Evolutionary conservation across 73 alveolate species (phyloP).

Genomic region (Tetrahymena thermophila): DNA sequence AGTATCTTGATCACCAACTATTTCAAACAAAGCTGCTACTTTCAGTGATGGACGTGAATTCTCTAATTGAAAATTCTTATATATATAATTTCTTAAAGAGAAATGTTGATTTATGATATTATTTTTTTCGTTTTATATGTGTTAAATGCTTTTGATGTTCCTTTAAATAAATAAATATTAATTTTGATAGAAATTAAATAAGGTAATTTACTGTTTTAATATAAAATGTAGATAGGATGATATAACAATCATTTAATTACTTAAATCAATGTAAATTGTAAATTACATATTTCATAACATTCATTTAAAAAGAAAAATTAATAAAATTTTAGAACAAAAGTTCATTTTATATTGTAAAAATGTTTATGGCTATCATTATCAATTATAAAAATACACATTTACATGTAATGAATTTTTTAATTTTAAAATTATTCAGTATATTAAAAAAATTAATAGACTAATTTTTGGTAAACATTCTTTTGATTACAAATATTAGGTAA

Average conservation of each 20-base stretch:
- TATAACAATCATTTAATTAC: background rate
- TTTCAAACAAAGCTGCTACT: background rate
- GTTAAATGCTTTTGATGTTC: too few species aligned
- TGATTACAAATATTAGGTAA: background rate
- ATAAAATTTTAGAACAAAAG: too few species aligned
- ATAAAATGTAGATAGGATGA: background rate
- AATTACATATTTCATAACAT: too few species aligned
- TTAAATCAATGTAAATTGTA: too few species aligned
- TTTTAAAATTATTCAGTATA: background rate
- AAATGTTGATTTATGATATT: background rate
- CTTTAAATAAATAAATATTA: too few species aligned
- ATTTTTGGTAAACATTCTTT: background rate
- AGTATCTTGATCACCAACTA: background rate
- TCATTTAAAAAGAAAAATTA: background rate
- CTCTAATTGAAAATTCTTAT: background rate
- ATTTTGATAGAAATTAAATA: too few species aligned
- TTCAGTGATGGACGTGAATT: background rate
- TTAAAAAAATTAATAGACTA: background rate
- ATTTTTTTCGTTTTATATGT: too few species aligned
- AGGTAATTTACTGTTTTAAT: too few species aligned
- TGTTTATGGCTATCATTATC: background rate
- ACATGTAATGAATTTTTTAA: background rate
- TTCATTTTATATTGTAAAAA: background rate
- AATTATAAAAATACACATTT: background rate
- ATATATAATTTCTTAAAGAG: background rate